phyloP scores from a whole-genome alignment of 208 protist species.

The Leishmania mexicana region DNA sequence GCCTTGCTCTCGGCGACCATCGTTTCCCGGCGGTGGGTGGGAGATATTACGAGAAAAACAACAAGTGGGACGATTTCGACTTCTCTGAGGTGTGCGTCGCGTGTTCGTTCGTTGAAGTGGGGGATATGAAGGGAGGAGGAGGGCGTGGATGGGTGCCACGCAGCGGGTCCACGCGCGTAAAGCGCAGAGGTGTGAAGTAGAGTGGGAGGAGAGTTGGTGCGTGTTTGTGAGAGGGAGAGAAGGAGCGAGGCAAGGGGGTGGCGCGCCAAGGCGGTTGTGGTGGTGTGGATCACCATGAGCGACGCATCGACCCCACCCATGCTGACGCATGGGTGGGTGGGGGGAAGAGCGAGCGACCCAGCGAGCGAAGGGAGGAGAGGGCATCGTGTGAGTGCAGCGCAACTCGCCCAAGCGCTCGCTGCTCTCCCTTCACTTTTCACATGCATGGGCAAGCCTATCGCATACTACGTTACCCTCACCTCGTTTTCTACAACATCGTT shows the following conservation, averaged over 20 bases:
- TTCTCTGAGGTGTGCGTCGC: not conserved
- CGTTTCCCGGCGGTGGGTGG: constrained; percentile 11
- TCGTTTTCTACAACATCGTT: not conserved
- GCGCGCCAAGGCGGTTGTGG: not conserved
- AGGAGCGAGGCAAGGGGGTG: not conserved
- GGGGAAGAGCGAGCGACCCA: too few species aligned
- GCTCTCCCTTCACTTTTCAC: too few species aligned
- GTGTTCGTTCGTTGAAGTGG: not conserved
- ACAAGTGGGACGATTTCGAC: not conserved
- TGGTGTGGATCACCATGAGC: not conserved
- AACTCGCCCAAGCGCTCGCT: not conserved
- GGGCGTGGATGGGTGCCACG: not conserved
- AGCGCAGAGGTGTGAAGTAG: not conserved
- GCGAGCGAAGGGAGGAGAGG: not conserved
- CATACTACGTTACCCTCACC: not conserved
- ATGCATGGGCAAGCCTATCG: not conserved
- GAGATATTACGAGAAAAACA: not conserved
- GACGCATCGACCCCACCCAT: not conserved
- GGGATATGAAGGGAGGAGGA: not conserved
- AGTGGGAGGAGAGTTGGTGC: not conserved
- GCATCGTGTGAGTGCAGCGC: too few species aligned
- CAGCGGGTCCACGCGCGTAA: not conserved
- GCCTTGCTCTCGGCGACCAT: constrained; percentile 89
- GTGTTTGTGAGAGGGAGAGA: not conserved
- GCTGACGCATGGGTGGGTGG: too few species aligned